A percentile compares a stretch with the other conserved stretches of the same genome.
Conservation (phyloP, 768 basidiomycete species). For the Boletellus emodensis region DNA sequence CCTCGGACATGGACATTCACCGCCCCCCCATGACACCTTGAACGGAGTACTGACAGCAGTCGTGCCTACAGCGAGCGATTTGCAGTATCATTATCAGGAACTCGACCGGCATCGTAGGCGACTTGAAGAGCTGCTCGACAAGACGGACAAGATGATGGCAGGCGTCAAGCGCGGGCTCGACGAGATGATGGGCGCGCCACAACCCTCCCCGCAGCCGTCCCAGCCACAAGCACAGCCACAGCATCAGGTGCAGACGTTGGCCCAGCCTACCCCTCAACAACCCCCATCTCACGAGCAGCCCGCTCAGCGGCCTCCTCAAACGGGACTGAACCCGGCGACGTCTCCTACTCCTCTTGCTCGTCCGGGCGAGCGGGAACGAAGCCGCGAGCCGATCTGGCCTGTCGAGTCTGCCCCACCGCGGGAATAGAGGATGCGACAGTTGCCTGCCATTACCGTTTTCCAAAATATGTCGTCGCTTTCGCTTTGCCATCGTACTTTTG, state of each 20-base stretch:
- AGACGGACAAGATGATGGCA: slow-evolving; percentile 69
- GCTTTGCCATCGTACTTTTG: slow-evolving; percentile 25
- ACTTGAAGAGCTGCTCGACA: slow-evolving; percentile 71
- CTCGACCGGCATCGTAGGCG: slow-evolving; percentile 58
- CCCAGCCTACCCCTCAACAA: slow-evolving; percentile 22
- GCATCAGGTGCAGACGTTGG: slow-evolving; percentile 20
- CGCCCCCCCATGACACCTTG: slow-evolving; percentile 32
- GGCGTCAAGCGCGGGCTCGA: slow-evolving; percentile 72
- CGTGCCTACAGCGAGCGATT: slow-evolving; percentile 51
- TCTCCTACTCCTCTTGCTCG: slow-evolving; percentile 23
- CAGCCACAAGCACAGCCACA: slow-evolving; percentile 23
- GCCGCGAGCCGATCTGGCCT: slow-evolving; percentile 28
- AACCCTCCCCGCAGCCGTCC: slow-evolving; percentile 20
- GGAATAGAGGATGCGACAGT: slow-evolving; percentile 22
- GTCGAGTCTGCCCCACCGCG: slow-evolving; percentile 25
- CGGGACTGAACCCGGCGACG: slow-evolving; percentile 9
- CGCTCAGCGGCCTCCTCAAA: slow-evolving; percentile 19
- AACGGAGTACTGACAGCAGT: slow-evolving; percentile 24
- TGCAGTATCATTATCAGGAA: slow-evolving; percentile 69
- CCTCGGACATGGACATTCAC: slow-evolving; percentile 37
- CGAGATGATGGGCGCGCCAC: slow-evolving; percentile 53
- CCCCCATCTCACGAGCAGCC: slow-evolving; percentile 28
- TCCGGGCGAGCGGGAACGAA: slow-evolving; percentile 27
- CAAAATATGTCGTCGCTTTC: slow-evolving; percentile 27
- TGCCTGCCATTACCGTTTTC: slow-evolving; percentile 4